Evolutionary conservation across 1,284 basidiomycete species (phyloP).

Genomic region (Trametes pubescens): DNA sequence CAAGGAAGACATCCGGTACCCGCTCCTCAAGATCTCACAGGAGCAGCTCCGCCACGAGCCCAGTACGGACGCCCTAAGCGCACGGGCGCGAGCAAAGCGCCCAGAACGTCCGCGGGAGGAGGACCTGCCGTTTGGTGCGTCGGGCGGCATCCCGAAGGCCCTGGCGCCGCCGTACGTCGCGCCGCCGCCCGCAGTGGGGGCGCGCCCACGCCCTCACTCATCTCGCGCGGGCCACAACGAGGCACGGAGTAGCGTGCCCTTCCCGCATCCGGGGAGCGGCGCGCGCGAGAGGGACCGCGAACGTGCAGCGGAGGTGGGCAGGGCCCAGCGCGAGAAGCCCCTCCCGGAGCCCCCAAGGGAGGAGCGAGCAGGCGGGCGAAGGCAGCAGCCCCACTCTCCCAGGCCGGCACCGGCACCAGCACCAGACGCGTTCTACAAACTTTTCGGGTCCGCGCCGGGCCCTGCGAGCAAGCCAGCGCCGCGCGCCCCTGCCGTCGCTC

Average conservation of each 20-base stretch:
- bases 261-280: conserved; percentile 1
- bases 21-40: conserved; percentile 12
- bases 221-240: too few species aligned
- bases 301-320: neutral
- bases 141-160: conserved; percentile 19
- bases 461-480: neutral
- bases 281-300: neutral
- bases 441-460: conserved; percentile 1
- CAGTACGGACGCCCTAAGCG: neutral
- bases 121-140: conserved; percentile 23
- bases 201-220: neutral
- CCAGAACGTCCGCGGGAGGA: conserved; percentile 20
- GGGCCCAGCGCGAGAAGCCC: conserved; percentile 19
- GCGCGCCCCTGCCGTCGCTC: conserved; percentile 2
- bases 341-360: conserved; percentile 17
- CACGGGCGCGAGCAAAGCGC: neutral
- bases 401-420: neutral
- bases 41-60: neutral
- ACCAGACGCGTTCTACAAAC: conserved; percentile 8
- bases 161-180: conserved; percentile 4
- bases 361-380: neutral
- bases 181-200: conserved; percentile 16
- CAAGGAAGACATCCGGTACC: conserved; percentile 33
- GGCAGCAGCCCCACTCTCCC: neutral
- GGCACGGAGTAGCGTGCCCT: conserved; percentile 8